phyloP scores from a whole-genome alignment of 1,284 basidiomycete genomes.

The Trichosporon sp. region DNA sequence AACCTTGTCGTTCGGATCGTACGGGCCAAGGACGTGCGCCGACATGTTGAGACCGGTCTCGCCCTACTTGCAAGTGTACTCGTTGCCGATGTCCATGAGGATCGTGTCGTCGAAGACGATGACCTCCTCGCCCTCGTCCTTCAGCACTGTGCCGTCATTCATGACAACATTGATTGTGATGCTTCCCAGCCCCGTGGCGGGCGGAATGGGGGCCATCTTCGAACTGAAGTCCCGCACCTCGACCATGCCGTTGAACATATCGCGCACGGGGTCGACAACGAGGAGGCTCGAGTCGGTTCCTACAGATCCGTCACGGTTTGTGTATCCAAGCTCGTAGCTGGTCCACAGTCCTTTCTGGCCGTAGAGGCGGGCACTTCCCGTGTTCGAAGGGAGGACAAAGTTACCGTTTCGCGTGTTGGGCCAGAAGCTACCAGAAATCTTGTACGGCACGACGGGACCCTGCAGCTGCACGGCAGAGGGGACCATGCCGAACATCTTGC shows the following conservation, averaged over 20 bases:
- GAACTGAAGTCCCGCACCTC: conserved; percentile 22
- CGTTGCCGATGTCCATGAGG: conserved; percentile 25
- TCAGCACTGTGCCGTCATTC: conserved; percentile 22
- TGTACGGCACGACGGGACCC: conserved; percentile 20
- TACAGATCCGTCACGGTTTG: conserved; percentile 19
- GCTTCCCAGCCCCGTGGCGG: conserved; percentile 2
- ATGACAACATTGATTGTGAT: conserved; percentile 18
- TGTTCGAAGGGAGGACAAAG: neutral
- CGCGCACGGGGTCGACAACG: neutral
- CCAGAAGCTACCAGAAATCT: conserved; percentile 14
- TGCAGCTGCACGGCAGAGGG: conserved; percentile 21
- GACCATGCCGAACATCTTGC: conserved; percentile 23
- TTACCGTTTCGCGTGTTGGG: conserved; percentile 17
- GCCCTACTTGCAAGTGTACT: conserved; percentile 25
- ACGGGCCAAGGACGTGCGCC: conserved; percentile 22
- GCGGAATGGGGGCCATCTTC: neutral
- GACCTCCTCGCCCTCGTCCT: conserved; percentile 21
- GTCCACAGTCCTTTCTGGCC: conserved; percentile 17
- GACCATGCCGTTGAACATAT: conserved; percentile 23
- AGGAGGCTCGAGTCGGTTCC: conserved; percentile 16
- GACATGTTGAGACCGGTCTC: conserved; percentile 23
- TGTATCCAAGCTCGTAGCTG: conserved; percentile 17
- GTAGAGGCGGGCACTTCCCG: conserved; percentile 22
- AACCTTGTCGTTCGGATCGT: conserved; percentile 23
- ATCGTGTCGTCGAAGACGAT: conserved; percentile 23